Conservation (phyloP, 2,329 filamentous ascomycete species). For the Phaeosphaeria sp. region DNA sequence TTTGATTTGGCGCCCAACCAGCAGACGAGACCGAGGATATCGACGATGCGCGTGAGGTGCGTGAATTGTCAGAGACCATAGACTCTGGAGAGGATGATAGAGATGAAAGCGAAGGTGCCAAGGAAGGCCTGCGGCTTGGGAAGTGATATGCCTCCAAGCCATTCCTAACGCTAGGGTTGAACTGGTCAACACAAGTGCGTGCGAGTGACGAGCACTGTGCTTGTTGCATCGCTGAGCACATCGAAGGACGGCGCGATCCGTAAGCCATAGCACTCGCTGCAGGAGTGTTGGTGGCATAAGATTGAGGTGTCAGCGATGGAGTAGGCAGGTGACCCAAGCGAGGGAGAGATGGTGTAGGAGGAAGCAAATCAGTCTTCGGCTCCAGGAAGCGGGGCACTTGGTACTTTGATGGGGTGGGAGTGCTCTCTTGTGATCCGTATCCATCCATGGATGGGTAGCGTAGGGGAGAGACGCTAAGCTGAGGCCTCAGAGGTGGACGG, state of each 20-base stretch:
- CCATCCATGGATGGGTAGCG: slow-evolving; percentile 32
- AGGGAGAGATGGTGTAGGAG: slow-evolving; percentile 61
- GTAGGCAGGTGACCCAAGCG: slow-evolving; percentile 65
- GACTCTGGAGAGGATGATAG: slow-evolving; percentile 67
- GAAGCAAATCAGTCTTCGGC: slow-evolving; percentile 56
- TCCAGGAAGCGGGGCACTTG: slow-evolving; percentile 58
- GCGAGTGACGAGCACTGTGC: slow-evolving; percentile 61
- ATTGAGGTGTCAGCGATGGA: slow-evolving; percentile 67
- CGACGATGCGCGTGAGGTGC: slow-evolving; percentile 62
- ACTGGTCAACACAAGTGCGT: slow-evolving; percentile 62
- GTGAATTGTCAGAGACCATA: slow-evolving; percentile 66
- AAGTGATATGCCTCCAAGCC: slow-evolving; percentile 56
- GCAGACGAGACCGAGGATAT: slow-evolving; percentile 60
- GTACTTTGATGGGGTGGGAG: slow-evolving; percentile 51
- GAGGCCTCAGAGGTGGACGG: slow-evolving; percentile 31
- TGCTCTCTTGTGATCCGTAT: slow-evolving; percentile 50
- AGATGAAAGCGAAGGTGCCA: slow-evolving; percentile 58
- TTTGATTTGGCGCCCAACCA: slow-evolving; percentile 59
- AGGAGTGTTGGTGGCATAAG: slow-evolving; percentile 63
- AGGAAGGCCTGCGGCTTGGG: slow-evolving; percentile 53
- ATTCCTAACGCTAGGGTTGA: slow-evolving; percentile 48
- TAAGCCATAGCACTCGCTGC: slow-evolving; percentile 62
- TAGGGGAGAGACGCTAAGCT: slow-evolving; percentile 28
- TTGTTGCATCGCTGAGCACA: slow-evolving; percentile 65
- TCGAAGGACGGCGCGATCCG: slow-evolving; percentile 60